phyloP scores from a whole-genome alignment of 2,329 filamentous ascomycete genomes.

The Fusarium albosuccineum region DNA sequence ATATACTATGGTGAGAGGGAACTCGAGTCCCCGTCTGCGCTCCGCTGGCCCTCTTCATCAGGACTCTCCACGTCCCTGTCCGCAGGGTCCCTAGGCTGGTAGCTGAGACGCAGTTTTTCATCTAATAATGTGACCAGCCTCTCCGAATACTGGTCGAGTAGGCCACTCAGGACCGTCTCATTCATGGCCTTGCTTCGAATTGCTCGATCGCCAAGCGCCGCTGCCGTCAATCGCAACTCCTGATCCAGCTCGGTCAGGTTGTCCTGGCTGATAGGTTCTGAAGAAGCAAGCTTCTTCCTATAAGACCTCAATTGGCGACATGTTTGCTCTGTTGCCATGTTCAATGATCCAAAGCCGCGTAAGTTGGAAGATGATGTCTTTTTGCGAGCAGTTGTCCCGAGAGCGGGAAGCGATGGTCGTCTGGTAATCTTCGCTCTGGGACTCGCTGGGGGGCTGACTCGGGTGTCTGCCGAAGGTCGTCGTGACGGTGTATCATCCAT shows the following conservation, averaged over 20 bases:
- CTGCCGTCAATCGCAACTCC: slow-evolving; percentile 72
- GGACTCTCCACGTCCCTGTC: slow-evolving; percentile 47
- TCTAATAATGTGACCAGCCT: slow-evolving; percentile 78
- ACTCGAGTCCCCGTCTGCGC: slow-evolving; percentile 51
- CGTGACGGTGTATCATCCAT: slow-evolving; percentile 62
- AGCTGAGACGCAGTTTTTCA: slow-evolving; percentile 72
- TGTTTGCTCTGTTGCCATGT: slow-evolving; percentile 73
- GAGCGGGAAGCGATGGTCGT: slow-evolving; percentile 67
- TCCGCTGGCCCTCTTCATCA: slow-evolving; percentile 50
- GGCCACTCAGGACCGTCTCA: slow-evolving; percentile 70
- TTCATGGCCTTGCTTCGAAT: slow-evolving; percentile 67
- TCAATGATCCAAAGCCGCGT: slow-evolving; percentile 67
- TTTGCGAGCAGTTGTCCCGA: slow-evolving; percentile 61
- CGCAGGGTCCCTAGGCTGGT: slow-evolving; percentile 48
- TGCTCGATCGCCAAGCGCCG: slow-evolving; percentile 70
- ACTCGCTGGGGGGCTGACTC: slow-evolving; percentile 64
- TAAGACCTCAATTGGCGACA: slow-evolving; percentile 73
- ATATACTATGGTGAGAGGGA: slow-evolving; percentile 51
- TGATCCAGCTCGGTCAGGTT: slow-evolving; percentile 73
- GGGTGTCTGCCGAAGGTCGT: slow-evolving; percentile 59
- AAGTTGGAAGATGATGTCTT: slow-evolving; percentile 63
- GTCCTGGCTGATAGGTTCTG: slow-evolving; percentile 69
- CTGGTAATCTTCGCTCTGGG: slow-evolving; percentile 62
- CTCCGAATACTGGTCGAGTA: slow-evolving; percentile 82
- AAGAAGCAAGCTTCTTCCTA: slow-evolving; percentile 71